A percentile compares a stretch with the other conserved stretches of the same genome.
Conservation (phyloP, 2,329 filamentous ascomycete genomes). For the Arthrobotrys conoides region DNA sequence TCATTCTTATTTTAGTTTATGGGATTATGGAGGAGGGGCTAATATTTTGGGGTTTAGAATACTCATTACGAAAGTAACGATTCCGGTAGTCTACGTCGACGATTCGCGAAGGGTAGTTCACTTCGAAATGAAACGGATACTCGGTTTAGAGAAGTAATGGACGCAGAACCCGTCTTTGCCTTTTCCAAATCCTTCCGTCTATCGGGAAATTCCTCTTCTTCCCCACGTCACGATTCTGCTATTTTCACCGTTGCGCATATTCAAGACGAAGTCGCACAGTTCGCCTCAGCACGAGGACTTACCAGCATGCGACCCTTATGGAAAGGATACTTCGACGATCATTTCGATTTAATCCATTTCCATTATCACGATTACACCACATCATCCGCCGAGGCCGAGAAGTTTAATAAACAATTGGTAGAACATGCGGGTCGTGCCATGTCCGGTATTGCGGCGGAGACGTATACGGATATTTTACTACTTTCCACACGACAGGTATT, state of each 20-base stretch:
- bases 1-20: neutral
- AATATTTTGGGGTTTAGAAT: constrained; percentile 66
- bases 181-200: constrained; percentile 78
- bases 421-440: constrained; percentile 60
- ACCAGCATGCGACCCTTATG: constrained; percentile 85
- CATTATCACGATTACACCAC: constrained; percentile 83
- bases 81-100: constrained; percentile 75
- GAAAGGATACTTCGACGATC: constrained; percentile 79
- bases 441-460: constrained; percentile 77
- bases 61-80: constrained; percentile 79
- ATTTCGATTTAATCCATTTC: constrained; percentile 77
- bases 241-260: constrained; percentile 83
- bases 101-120: constrained; percentile 78
- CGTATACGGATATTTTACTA: constrained; percentile 83
- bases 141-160: constrained; percentile 79
- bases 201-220: constrained; percentile 66
- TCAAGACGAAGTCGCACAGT: constrained; percentile 84
- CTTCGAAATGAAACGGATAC: constrained; percentile 78
- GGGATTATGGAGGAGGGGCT: neutral
- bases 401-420: constrained; percentile 58
- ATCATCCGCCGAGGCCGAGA: constrained; percentile 78
- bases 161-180: constrained; percentile 85
- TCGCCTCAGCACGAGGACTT: constrained; percentile 80
- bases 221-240: constrained; percentile 69
- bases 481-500: constrained; percentile 84